Conservation (phyloP, 2,329 filamentous ascomycete species). For the Monilinia fructicola region DNA sequence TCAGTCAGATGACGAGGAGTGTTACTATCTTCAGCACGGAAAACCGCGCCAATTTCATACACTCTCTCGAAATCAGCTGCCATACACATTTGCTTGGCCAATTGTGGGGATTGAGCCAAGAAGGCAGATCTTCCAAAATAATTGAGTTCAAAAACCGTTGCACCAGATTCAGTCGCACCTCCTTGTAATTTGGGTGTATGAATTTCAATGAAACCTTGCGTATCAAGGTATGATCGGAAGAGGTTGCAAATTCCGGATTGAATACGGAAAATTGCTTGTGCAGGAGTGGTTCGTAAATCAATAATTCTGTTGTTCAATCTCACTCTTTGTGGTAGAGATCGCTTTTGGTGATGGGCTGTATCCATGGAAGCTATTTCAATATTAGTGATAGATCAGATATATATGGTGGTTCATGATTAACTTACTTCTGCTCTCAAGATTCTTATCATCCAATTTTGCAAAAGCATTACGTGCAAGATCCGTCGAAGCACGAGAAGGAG, state of each 20-base stretch:
- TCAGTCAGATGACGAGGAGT: constrained; percentile 93
- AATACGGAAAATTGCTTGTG: constrained; percentile 84
- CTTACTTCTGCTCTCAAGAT: constrained; percentile 25
- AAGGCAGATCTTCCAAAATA: constrained; percentile 89
- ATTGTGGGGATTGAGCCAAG: constrained; percentile 85
- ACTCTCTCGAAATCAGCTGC: constrained; percentile 86
- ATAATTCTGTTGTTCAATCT: constrained; percentile 78
- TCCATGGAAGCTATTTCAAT: constrained; percentile 32
- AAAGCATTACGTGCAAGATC: constrained; percentile 23
- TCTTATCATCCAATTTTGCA: constrained; percentile 17
- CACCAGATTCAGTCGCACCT: constrained; percentile 84
- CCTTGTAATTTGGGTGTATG: constrained; percentile 91
- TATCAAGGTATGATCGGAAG: constrained; percentile 75
- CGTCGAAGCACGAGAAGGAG: constrained; percentile 17
- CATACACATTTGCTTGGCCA: constrained; percentile 91
- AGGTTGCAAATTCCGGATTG: constrained; percentile 76
- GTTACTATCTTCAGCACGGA: constrained; percentile 93
- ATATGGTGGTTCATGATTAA: constrained; percentile 20
- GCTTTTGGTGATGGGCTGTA: constrained; percentile 27
- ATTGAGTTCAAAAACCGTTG: constrained; percentile 86
- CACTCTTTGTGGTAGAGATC: constrained; percentile 46
- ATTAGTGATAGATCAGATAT: neutral
- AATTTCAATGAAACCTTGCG: constrained; percentile 82
- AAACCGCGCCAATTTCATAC: constrained; percentile 87
- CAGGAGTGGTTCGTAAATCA: constrained; percentile 80